These are phyloP conservation scores for Erysimum cheiri DNA, from an alignment of 441 rosid genomes.

Conservation along the genomic window DNA sequence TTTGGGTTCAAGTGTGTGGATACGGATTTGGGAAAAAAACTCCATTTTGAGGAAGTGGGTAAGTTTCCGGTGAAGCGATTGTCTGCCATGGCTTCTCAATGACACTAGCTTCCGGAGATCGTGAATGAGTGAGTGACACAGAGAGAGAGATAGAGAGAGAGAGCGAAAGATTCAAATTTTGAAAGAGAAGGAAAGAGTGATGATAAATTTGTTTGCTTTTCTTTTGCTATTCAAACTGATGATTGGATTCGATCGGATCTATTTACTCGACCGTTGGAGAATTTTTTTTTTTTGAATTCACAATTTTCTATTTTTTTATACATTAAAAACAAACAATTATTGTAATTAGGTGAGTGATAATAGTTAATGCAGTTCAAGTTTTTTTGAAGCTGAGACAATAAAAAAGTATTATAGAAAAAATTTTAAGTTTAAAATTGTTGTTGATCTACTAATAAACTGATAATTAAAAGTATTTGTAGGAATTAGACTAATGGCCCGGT, in stretches of 20 bases:
- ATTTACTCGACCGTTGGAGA: slow-evolving; percentile 22
- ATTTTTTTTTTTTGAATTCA: slow-evolving; percentile 29
- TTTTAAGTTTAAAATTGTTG: no score
- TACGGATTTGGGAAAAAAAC: slow-evolving; percentile 66
- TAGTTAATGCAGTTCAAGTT: neutral
- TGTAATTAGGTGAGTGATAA: neutral
- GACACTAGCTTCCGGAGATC: no score
- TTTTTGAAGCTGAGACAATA: no score
- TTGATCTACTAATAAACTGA: no score
- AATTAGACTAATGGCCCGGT: no score
- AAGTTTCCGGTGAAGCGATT: slow-evolving; percentile 32
- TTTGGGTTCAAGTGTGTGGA: slow-evolving; percentile 52
- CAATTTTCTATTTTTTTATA: neutral
- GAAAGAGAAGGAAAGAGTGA: no score
- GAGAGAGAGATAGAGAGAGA: no score
- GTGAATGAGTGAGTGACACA: no score
- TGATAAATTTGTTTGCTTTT: slow-evolving; percentile 11
- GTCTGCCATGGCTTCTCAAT: slow-evolving; percentile 37
- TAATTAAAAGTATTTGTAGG: no score
- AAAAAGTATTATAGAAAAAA: no score
- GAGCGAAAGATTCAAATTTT: slow-evolving; percentile 27
- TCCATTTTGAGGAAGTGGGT: slow-evolving; percentile 64
- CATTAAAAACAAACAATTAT: neutral
- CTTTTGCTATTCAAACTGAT: slow-evolving; percentile 10
- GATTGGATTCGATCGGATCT: slow-evolving; percentile 41